Evolutionary conservation across 2,329 filamentous ascomycete genomes (phyloP).

Genomic region (Achaetomium macrosporum): DNA sequence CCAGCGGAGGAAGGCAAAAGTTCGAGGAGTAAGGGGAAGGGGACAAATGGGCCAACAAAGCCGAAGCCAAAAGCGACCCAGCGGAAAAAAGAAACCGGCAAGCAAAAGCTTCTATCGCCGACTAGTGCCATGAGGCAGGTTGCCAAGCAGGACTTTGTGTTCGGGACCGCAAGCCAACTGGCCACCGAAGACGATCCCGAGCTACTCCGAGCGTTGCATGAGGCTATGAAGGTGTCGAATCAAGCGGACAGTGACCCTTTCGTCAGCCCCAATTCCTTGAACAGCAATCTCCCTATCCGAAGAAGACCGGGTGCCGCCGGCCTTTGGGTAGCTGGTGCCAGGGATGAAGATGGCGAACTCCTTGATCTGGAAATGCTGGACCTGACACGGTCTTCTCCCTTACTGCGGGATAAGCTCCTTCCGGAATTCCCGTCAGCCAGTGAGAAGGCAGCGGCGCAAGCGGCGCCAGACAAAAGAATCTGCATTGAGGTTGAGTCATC

Average conservation of each 20-base stretch:
- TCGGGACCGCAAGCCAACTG: slow-evolving; percentile 81
- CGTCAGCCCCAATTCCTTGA: slow-evolving; percentile 22
- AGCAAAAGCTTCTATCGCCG: slow-evolving; percentile 61
- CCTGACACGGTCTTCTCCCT: slow-evolving; percentile 41
- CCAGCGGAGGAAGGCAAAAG: slow-evolving; percentile 27
- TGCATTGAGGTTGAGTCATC: slow-evolving; percentile 18
- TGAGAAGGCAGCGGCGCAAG: not conserved
- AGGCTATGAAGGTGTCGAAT: slow-evolving; percentile 56
- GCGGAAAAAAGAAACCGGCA: slow-evolving; percentile 33
- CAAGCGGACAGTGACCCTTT: slow-evolving; percentile 36
- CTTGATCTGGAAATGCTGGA: slow-evolving; percentile 59
- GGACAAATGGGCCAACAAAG: slow-evolving; percentile 34
- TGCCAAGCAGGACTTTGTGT: slow-evolving; percentile 68
- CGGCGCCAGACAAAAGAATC: not conserved
- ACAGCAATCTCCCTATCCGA: slow-evolving; percentile 19
- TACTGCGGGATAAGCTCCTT: slow-evolving; percentile 18
- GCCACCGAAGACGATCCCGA: slow-evolving; percentile 66
- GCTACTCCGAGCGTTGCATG: slow-evolving; percentile 56
- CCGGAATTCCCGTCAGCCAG: not conserved
- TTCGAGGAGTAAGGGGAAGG: slow-evolving; percentile 31
- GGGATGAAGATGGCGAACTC: slow-evolving; percentile 59
- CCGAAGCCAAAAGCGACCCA: slow-evolving; percentile 28
- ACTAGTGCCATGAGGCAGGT: slow-evolving; percentile 60
- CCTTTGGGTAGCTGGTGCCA: slow-evolving; percentile 66
- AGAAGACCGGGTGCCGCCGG: slow-evolving; percentile 27